Conservation (phyloP, 73 alveolate species). For the Diophrys appendiculata region DNA sequence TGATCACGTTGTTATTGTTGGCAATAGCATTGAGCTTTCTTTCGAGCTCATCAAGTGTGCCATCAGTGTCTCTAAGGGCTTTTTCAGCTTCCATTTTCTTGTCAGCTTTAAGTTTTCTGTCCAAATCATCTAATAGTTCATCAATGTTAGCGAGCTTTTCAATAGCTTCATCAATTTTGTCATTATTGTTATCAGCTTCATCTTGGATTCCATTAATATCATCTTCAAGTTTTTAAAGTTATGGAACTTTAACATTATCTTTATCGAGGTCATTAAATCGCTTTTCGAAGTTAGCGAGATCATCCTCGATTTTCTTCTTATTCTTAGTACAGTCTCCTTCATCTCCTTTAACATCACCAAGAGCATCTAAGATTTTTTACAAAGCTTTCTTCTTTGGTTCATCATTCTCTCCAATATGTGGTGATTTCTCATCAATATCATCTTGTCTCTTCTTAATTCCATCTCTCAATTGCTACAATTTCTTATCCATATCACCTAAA, state of each 20-base stretch:
- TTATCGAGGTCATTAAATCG: background rate
- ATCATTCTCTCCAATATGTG: background rate
- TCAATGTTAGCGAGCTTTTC: background rate
- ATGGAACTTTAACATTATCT: background rate
- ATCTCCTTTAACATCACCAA: background rate
- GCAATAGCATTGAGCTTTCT: background rate
- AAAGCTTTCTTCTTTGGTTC: background rate
- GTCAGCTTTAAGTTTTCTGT: slow-evolving; percentile 5
- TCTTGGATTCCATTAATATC: background rate
- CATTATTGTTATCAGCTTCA: background rate
- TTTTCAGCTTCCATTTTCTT: slow-evolving; percentile 6
- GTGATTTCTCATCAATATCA: background rate
- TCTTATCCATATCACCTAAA: background rate
- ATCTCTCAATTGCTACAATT: background rate
- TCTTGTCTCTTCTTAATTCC: background rate
- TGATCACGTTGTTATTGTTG: background rate
- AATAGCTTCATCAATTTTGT: background rate
- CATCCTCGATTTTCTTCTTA: slow-evolving; percentile 1
- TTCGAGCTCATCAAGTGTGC: background rate
- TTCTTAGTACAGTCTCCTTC: background rate
- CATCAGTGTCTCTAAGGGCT: background rate
- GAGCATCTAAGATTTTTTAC: background rate
- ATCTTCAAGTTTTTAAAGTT: background rate
- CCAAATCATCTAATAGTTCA: background rate
- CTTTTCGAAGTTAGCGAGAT: background rate